Conservation (phyloP, 192 early-diverging fungal genomes). For the Coemansia sp. region DNA sequence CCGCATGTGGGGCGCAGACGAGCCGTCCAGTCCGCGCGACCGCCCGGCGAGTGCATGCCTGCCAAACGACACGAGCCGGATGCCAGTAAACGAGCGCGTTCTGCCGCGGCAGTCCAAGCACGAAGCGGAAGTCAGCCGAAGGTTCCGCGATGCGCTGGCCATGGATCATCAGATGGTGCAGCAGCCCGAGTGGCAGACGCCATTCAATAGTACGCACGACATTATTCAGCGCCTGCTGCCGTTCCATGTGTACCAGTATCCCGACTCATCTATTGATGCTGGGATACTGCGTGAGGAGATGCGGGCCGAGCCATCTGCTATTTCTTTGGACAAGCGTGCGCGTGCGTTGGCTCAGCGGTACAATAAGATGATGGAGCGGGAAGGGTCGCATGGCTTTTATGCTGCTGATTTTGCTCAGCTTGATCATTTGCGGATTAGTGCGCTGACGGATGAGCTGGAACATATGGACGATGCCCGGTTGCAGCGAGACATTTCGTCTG, state of each 20-base stretch:
- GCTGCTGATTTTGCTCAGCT: constrained; percentile 26
- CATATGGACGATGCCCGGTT: constrained; percentile 25
- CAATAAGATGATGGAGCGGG: constrained; percentile 14
- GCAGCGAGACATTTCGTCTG: constrained; percentile 38
- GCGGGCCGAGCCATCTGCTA: background rate
- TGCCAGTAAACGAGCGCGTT: background rate
- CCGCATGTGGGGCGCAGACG: background rate
- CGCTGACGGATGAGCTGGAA: constrained; percentile 16
- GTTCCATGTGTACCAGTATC: constrained; percentile 74
- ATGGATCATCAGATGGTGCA: constrained; percentile 56
- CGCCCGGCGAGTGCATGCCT: background rate
- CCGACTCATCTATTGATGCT: constrained; percentile 36
- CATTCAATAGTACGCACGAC: constrained; percentile 63
- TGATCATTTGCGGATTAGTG: constrained; percentile 17
- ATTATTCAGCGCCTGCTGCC: constrained; percentile 67
- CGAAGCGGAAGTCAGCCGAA: constrained; percentile 33
- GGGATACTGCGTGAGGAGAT: constrained; percentile 17
- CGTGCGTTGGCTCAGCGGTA: constrained; percentile 18
- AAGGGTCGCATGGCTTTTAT: constrained; percentile 28
- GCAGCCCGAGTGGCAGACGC: constrained; percentile 59
- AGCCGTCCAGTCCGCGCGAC: background rate
- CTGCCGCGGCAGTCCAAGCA: constrained; percentile 8
- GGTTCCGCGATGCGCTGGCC: constrained; percentile 54
- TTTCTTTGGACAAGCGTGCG: constrained; percentile 4
- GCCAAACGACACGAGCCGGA: background rate